Percentiles rank a stretch among this genome's conserved stretches.
phyloP scores from a whole-genome alignment of 805 yeast genomes.

The Kuraishia piskuri region DNA sequence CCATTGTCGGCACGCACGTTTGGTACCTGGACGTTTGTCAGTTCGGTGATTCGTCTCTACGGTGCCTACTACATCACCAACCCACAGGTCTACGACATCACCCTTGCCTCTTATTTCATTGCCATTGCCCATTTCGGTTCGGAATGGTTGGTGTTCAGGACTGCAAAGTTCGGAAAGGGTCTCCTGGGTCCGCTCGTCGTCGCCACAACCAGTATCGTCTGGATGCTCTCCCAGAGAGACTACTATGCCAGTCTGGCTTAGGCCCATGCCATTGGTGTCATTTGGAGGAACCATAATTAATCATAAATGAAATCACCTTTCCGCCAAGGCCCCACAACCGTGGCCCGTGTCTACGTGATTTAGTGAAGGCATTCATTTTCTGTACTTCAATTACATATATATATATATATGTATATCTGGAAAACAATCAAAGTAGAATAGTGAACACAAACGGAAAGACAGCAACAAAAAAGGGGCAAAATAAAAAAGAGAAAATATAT shows the following conservation, averaged over 20 bases:
- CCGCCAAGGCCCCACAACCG: too few species aligned
- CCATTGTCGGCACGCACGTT: constrained; percentile 86
- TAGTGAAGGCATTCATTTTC: not conserved
- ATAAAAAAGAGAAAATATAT: not conserved
- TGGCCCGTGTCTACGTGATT: too few species aligned
- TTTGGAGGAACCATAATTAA: too few species aligned
- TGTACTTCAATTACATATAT: too few species aligned
- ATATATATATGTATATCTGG: not conserved
- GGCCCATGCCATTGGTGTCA: too few species aligned
- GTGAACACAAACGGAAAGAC: not conserved
- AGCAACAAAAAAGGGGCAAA: not conserved
- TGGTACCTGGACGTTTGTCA: constrained; percentile 94
- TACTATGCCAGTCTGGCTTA: constrained; percentile 32
- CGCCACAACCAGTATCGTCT: constrained; percentile 57
- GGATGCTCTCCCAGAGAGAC: constrained; percentile 75
- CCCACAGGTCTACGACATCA: constrained; percentile 67
- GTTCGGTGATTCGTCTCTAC: constrained; percentile 76
- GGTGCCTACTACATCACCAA: constrained; percentile 74
- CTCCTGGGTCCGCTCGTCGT: constrained; percentile 85
- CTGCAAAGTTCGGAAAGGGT: constrained; percentile 82
- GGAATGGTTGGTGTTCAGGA: constrained; percentile 75
- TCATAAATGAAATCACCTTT: too few species aligned
- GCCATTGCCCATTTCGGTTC: constrained; percentile 78
- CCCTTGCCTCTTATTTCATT: constrained; percentile 70
- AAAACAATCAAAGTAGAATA: not conserved